A percentile compares a stretch with the other conserved stretches of the same genome.
These are phyloP conservation scores for Pseudomassariella vexata DNA, from an alignment of 2,329 filamentous ascomycete species.

Conservation along the genomic window DNA sequence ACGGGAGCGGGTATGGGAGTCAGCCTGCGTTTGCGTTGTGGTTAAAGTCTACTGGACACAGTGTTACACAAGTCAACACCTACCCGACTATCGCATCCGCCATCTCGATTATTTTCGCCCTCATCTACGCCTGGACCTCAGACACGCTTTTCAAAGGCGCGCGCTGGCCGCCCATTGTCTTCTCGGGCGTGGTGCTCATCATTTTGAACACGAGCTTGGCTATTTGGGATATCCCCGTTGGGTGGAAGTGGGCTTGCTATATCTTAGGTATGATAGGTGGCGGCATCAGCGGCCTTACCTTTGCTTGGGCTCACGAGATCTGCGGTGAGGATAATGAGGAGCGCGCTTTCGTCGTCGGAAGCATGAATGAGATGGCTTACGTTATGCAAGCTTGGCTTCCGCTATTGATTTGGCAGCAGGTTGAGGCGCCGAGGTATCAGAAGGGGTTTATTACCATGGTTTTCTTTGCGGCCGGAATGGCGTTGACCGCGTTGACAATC, in stretches of 20 bases:
- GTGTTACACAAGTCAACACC: slow-evolving; percentile 30
- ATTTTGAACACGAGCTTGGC: slow-evolving; percentile 33
- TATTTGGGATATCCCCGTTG: slow-evolving; percentile 38
- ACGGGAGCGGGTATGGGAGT: slow-evolving; percentile 38
- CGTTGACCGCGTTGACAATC: slow-evolving; percentile 42
- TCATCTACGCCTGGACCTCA: slow-evolving; percentile 61
- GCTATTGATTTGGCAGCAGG: slow-evolving; percentile 59
- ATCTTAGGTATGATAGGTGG: slow-evolving; percentile 46
- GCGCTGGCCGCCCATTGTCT: slow-evolving; percentile 60
- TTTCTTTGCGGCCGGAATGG: slow-evolving; percentile 41
- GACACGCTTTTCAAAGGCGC: slow-evolving; percentile 53
- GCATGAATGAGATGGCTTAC: slow-evolving; percentile 66
- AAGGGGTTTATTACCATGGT: slow-evolving; percentile 56
- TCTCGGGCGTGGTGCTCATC: slow-evolving; percentile 39
- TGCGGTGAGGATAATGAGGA: slow-evolving; percentile 54
- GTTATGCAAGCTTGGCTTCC: slow-evolving; percentile 67
- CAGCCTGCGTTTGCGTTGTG: slow-evolving; percentile 51
- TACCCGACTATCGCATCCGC: slow-evolving; percentile 55
- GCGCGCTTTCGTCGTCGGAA: slow-evolving; percentile 56
- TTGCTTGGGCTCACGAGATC: slow-evolving; percentile 45
- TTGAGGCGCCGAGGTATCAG: slow-evolving; percentile 53
- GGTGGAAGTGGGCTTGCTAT: slow-evolving; percentile 60
- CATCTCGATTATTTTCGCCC: slow-evolving; percentile 49
- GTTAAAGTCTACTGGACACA: slow-evolving; percentile 38
- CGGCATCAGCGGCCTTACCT: slow-evolving; percentile 39